Evolutionary conservation across 2,329 filamentous ascomycete species (phyloP).

Genomic region (Truncatella angustata): DNA sequence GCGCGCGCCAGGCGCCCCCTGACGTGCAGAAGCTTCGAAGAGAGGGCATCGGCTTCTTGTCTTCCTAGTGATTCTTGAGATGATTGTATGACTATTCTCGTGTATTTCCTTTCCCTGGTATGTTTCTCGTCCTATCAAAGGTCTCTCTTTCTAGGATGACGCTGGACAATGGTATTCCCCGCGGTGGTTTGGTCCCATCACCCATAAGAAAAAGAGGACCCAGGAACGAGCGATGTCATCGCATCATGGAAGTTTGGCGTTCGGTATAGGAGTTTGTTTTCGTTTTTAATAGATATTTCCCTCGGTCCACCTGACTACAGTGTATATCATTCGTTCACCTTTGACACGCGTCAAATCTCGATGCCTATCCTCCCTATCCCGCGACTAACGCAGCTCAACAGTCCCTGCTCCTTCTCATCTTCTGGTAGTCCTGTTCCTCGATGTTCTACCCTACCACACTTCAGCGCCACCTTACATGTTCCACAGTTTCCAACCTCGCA

Average conservation of each 20-base stretch:
- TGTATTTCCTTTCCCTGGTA: conserved; percentile 1
- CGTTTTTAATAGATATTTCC: conserved; percentile 1
- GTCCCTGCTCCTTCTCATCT: conserved; percentile 40
- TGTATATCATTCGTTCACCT: too few relatives aligned
- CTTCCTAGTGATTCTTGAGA: neutral
- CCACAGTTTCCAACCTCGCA: conserved; percentile 56
- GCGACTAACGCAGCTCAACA: conserved; percentile 53
- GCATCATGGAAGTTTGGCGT: conserved; percentile 3
- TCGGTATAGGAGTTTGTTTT: conserved; percentile 3
- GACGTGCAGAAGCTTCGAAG: conserved; percentile 4
- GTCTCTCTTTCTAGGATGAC: too few relatives aligned
- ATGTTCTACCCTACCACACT: conserved; percentile 44
- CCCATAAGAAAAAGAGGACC: neutral
- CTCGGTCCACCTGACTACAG: too few relatives aligned
- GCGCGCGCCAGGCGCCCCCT: neutral
- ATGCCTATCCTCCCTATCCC: conserved; percentile 48
- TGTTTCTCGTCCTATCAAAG: too few relatives aligned
- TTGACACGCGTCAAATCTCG: conserved; percentile 33
- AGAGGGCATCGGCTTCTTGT: neutral
- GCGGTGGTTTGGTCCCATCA: neutral
- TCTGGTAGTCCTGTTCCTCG: conserved; percentile 45
- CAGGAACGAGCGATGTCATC: neutral
- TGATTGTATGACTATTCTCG: conserved; percentile 9
- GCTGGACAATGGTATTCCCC: too few relatives aligned
- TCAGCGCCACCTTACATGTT: conserved; percentile 46